Conservation (phyloP, 2,329 filamentous ascomycete species). For the Penicillium rolfsii region DNA sequence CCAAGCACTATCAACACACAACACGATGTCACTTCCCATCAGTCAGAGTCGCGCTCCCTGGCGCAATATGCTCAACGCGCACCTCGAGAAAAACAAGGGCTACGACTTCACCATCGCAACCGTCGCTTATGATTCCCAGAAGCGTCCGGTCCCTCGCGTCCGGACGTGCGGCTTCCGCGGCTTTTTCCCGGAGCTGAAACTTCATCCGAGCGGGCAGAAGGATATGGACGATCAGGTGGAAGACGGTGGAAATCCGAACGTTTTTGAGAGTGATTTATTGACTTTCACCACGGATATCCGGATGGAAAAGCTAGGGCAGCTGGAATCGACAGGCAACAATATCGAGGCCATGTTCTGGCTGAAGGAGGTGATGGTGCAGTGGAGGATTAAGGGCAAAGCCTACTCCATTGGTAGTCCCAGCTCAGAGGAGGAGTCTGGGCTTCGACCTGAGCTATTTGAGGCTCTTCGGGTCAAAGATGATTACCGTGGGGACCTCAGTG, state of each 20-base stretch:
- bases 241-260: slow-evolving; percentile 60
- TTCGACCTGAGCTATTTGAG: slow-evolving; percentile 63
- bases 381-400: slow-evolving; percentile 77
- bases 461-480: slow-evolving; percentile 51
- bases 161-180: slow-evolving; percentile 82
- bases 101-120: slow-evolving; percentile 37
- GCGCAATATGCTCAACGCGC: slow-evolving; percentile 31
- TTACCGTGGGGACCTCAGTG: slow-evolving; percentile 20
- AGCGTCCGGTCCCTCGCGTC: slow-evolving; percentile 34
- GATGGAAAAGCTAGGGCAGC: slow-evolving; percentile 79
- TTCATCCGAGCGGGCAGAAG: slow-evolving; percentile 75
- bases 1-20: slow-evolving; percentile 4
- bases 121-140: slow-evolving; percentile 21
- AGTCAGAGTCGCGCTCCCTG: slow-evolving; percentile 31
- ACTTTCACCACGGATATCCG: slow-evolving; percentile 86
- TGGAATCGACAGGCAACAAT: slow-evolving; percentile 67
- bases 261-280: slow-evolving; percentile 76
- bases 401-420: slow-evolving; percentile 74
- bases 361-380: slow-evolving; percentile 72
- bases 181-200: slow-evolving; percentile 68
- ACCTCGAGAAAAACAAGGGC: slow-evolving; percentile 29
- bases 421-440: slow-evolving; percentile 48
- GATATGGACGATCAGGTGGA: slow-evolving; percentile 55
- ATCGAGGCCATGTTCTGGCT: slow-evolving; percentile 89
- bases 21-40: slow-evolving; percentile 17